A percentile compares a stretch with the other conserved stretches of the same genome.
phyloP scores from a whole-genome alignment of 2,329 filamentous ascomycete genomes.

The Cladobotryum mycophilum region DNA sequence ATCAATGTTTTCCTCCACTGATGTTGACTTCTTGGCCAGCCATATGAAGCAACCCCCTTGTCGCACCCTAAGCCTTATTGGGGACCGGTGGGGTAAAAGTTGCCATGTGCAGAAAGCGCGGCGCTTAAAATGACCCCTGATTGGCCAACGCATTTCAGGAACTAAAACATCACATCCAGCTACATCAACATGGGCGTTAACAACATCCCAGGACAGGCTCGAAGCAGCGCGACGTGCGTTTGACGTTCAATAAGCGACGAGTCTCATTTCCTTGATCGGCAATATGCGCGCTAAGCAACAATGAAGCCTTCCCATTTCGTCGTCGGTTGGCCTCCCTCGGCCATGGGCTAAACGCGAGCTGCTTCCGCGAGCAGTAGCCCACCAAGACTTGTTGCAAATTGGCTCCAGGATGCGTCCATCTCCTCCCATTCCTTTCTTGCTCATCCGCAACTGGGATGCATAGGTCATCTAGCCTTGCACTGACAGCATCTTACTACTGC shows the following conservation, averaged over 20 bases:
- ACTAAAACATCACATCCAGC: constrained; percentile 18
- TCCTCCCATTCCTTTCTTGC: too few species aligned
- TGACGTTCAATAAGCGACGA: neutral
- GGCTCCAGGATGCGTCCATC: too few species aligned
- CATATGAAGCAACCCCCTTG: neutral
- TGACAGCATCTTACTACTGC: constrained; percentile 13
- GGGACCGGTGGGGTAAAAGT: constrained; percentile 18
- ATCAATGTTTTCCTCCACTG: constrained; percentile 2
- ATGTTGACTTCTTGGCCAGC: constrained; percentile 1
- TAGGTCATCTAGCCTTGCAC: constrained; percentile 4
- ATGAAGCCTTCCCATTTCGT: neutral
- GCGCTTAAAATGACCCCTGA: constrained; percentile 23
- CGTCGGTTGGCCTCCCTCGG: too few species aligned
- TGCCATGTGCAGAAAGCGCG: constrained; percentile 22
- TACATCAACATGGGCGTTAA: constrained; percentile 10
- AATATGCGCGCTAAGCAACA: constrained; percentile 6
- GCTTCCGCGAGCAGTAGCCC: too few species aligned
- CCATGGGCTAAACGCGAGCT: too few species aligned
- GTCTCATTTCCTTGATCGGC: neutral
- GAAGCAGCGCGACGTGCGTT: constrained; percentile 3
- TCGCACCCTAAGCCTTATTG: constrained; percentile 16
- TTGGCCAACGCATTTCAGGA: constrained; percentile 18
- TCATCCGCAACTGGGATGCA: neutral
- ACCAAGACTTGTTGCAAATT: too few species aligned
- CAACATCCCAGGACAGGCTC: constrained; percentile 4